Conservation (phyloP, 2,329 filamentous ascomycete species). For the Bipolaris zeicola region DNA sequence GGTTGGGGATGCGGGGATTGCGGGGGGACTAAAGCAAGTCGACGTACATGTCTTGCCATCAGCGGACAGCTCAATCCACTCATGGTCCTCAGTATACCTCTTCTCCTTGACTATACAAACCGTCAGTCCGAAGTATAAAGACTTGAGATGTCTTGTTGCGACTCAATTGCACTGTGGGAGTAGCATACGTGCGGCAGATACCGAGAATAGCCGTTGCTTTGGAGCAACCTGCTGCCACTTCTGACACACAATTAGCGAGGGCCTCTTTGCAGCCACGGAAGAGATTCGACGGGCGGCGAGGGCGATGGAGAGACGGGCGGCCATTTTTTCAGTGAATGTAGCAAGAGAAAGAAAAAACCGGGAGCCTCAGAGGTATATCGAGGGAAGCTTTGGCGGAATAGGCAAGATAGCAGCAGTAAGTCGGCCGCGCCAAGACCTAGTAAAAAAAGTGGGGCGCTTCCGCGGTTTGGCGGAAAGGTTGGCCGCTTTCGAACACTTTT, state of each 20-base stretch:
- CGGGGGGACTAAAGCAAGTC: conserved; percentile 7
- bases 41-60: conserved; percentile 76
- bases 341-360: background rate
- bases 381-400: background rate
- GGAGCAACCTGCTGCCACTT: conserved; percentile 30
- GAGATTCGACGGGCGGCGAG: conserved; percentile 46
- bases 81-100: conserved; percentile 95
- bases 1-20: conserved; percentile 7
- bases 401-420: conserved; percentile 8
- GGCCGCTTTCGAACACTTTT: conserved; percentile 29
- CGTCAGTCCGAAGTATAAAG: conserved; percentile 21
- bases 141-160: background rate
- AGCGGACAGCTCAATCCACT: conserved; percentile 90
- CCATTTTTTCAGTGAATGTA: conserved; percentile 35
- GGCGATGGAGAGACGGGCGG: conserved; percentile 39
- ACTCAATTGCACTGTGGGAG: conserved; percentile 8
- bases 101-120: conserved; percentile 64
- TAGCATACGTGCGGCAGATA: conserved; percentile 42
- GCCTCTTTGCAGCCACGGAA: conserved; percentile 32
- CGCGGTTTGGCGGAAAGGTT: conserved; percentile 23
- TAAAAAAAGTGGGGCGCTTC: conserved; percentile 12
- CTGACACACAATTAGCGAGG: conserved; percentile 33
- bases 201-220: conserved; percentile 47
- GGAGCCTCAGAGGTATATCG: background rate
- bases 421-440: conserved; percentile 12